These are phyloP conservation scores for Thalassiosira exigua DNA, from an alignment of 352 stramenopile genomes.

Conservation along the genomic window DNA sequence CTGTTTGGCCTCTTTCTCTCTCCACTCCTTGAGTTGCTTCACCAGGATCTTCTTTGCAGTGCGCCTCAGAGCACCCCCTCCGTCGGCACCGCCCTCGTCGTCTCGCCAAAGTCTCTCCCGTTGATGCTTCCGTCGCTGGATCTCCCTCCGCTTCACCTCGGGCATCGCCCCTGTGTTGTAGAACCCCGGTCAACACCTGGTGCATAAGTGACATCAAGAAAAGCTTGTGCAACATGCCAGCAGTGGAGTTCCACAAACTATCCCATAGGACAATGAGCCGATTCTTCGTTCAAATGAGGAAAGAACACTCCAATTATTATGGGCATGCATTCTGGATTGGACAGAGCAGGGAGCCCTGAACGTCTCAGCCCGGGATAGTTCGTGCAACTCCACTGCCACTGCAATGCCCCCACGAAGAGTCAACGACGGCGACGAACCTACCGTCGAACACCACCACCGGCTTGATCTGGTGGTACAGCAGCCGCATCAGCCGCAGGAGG, in stretches of 20 bases:
- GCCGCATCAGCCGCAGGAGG: conserved; percentile 91
- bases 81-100: conserved; percentile 38
- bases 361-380: too few relatives aligned
- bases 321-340: too few relatives aligned
- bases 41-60: conserved; percentile 94
- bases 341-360: neutral
- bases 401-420: too few relatives aligned
- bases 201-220: neutral
- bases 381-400: too few relatives aligned
- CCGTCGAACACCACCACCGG: conserved; percentile 99
- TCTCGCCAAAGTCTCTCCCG: conserved; percentile 67
- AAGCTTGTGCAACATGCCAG: too few relatives aligned
- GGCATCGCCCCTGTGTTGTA: conserved; percentile 94
- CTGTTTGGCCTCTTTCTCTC: conserved; percentile 43
- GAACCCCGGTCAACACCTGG: too few relatives aligned
- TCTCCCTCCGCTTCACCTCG: conserved; percentile 92
- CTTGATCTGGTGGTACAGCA: conserved; percentile 95
- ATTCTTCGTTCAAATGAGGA: too few relatives aligned
- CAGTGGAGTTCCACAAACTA: too few relatives aligned
- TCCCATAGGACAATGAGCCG: too few relatives aligned
- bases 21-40: conserved; percentile 89
- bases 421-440: conserved; percentile 1
- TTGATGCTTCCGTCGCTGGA: conserved; percentile 66
- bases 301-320: too few relatives aligned
- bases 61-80: conserved; percentile 88